Percentiles rank a stretch among this genome's conserved stretches.
These are phyloP conservation scores for Fusarium fracticaudum DNA, from an alignment of 2,329 filamentous ascomycete genomes.

Conservation along the genomic window DNA sequence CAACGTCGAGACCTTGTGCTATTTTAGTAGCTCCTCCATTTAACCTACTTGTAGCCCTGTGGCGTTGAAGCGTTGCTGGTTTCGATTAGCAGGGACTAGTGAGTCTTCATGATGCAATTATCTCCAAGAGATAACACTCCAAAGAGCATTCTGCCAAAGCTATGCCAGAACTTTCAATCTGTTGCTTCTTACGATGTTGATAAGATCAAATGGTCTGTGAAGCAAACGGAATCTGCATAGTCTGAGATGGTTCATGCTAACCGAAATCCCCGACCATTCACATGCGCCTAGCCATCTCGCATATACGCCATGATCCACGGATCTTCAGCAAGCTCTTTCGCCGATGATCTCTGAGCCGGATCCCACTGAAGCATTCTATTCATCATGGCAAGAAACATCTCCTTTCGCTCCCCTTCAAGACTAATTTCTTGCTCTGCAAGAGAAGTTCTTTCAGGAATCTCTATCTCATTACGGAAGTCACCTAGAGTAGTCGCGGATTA, in stretches of 20 bases:
- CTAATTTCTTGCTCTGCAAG: slow-evolving; percentile 51
- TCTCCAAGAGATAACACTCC: too few species aligned
- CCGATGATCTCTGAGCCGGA: slow-evolving; percentile 43
- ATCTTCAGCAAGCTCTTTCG: slow-evolving; percentile 43
- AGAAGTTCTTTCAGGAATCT: slow-evolving; percentile 34
- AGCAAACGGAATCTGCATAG: too few species aligned
- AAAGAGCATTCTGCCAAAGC: too few species aligned
- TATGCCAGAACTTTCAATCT: rapidly evolving
- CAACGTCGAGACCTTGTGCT: too few species aligned
- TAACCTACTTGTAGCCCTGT: too few species aligned
- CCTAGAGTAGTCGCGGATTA: rapidly evolving
- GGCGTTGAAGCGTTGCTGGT: too few species aligned
- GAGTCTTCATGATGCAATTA: too few species aligned
- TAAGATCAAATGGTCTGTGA: too few species aligned
- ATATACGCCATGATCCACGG: slow-evolving; percentile 43
- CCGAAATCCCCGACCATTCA: too few species aligned
- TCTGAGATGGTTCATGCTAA: rapidly evolving
- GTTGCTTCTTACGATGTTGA: too few species aligned
- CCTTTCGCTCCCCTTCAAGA: slow-evolving; percentile 46
- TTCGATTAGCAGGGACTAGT: too few species aligned
- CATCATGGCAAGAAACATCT: slow-evolving; percentile 49
- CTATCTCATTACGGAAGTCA: slow-evolving; percentile 34
- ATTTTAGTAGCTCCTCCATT: too few species aligned
- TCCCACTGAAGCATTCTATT: slow-evolving; percentile 52
- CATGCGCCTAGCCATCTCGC: rapidly evolving